These are phyloP conservation scores for Globisporangium viniferum DNA, from an alignment of 352 stramenopile species.

Conservation along the genomic window DNA sequence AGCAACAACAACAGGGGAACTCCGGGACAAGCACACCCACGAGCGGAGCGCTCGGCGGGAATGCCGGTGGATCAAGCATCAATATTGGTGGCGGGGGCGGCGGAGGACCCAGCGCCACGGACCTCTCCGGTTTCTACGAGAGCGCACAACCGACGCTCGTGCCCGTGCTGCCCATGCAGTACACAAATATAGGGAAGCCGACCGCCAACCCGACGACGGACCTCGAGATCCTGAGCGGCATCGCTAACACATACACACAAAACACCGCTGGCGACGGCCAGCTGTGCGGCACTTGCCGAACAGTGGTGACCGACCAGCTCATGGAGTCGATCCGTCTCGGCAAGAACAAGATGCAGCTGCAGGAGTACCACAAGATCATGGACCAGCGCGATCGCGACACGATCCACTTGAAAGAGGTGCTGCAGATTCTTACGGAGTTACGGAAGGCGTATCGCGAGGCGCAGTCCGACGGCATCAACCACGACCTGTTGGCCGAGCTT, in stretches of 20 bases:
- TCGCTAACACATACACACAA: constrained; percentile 79
- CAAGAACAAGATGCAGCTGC: constrained; percentile 63
- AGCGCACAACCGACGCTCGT: constrained; percentile 34
- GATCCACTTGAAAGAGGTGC: constrained; percentile 55
- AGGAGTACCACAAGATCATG: constrained; percentile 44
- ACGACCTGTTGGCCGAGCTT: constrained; percentile 57
- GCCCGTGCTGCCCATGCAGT: constrained; percentile 64
- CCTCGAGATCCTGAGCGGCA: constrained; percentile 81
- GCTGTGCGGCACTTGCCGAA: constrained; percentile 60
- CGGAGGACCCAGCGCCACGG: constrained; percentile 11
- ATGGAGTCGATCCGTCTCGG: constrained; percentile 75
- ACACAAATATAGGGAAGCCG: constrained; percentile 26
- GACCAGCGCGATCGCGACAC: constrained; percentile 71
- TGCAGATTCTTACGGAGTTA: constrained; percentile 45
- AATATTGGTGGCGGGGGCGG: background rate
- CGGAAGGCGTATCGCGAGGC: constrained; percentile 50
- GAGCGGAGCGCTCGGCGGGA: background rate
- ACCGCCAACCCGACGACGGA: constrained; percentile 33
- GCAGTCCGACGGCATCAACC: constrained; percentile 41
- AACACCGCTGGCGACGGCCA: constrained; percentile 39
- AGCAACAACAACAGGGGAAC: background rate
- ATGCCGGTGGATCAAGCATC: background rate
- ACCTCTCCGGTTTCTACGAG: constrained; percentile 70
- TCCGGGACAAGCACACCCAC: constrained; percentile 17
- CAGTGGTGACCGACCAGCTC: constrained; percentile 67